Percentiles rank a stretch among this genome's conserved stretches.
These are phyloP conservation scores for Pharnaceum exiguum DNA, from an alignment of 148 eudicot species.

Conservation along the genomic window DNA sequence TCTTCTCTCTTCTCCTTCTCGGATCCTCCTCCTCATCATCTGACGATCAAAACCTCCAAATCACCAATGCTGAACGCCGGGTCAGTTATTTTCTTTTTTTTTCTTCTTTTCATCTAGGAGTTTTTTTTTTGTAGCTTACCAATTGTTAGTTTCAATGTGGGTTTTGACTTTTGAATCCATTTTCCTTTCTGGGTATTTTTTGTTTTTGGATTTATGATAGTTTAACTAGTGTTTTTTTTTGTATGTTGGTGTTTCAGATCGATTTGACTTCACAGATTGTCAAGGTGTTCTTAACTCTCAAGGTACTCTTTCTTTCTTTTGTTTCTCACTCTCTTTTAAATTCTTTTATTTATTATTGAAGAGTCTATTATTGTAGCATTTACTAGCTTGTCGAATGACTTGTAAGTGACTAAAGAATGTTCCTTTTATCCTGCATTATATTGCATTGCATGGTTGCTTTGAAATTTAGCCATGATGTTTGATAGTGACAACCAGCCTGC, in stretches of 20 bases:
- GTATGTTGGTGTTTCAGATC: conserved; percentile 66
- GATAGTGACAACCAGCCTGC: too few species aligned
- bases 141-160: background rate
- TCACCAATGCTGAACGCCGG: conserved; percentile 78
- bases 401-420: too few species aligned
- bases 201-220: background rate
- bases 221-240: background rate
- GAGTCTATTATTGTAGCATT: background rate
- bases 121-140: background rate
- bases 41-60: conserved; percentile 51
- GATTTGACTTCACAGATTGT: conserved; percentile 89
- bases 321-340: background rate
- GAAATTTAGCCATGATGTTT: too few species aligned
- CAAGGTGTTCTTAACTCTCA: conserved; percentile 72
- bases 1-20: conserved; percentile 19
- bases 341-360: background rate
- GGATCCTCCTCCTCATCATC: conserved; percentile 27
- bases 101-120: background rate
- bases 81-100: conserved; percentile 26
- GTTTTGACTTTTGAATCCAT: background rate
- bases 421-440: too few species aligned
- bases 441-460: too few species aligned
- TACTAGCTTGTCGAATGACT: too few species aligned
- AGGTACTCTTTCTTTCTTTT: conserved; percentile 42
- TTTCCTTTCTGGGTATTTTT: background rate